Evolutionary conservation across 495 filamentous ascomycete genomes (phyloP).

Genomic region (Oleoguttula mirabilis): DNA sequence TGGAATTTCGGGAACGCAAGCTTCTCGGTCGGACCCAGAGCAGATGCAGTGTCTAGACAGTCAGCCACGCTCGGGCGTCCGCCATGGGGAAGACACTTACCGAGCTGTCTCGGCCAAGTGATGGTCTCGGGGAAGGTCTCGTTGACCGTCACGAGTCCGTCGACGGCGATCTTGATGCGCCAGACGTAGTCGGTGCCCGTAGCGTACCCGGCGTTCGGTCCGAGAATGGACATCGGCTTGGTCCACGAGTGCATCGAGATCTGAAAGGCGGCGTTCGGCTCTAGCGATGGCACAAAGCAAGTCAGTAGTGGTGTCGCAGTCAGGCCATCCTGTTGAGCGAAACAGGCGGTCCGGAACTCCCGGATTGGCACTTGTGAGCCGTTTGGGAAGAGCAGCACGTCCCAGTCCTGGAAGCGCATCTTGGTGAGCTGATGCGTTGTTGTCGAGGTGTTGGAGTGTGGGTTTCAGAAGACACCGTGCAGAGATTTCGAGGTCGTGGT

Average conservation of each 20-base stretch:
- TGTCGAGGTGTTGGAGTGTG: not conserved
- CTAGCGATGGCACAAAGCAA: conserved; percentile 61
- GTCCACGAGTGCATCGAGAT: conserved; percentile 76
- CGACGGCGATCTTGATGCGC: conserved; percentile 50
- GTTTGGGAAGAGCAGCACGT: conserved; percentile 67
- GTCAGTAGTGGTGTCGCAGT: conserved; percentile 55
- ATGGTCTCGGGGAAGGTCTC: conserved; percentile 4
- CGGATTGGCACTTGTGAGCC: conserved; percentile 56
- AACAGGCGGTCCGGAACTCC: conserved; percentile 78
- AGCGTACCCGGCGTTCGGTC: conserved; percentile 50
- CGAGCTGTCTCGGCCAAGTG: conserved; percentile 7
- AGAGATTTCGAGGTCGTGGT: too few relatives aligned
- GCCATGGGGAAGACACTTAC: too few relatives aligned
- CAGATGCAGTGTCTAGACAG: too few relatives aligned
- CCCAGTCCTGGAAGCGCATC: conserved; percentile 83
- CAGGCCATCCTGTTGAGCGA: conserved; percentile 57
- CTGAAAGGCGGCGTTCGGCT: conserved; percentile 49
- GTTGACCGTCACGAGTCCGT: conserved; percentile 38
- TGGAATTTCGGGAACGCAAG: conserved; percentile 62
- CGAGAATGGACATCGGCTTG: conserved; percentile 42
- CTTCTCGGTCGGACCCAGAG: too few relatives aligned
- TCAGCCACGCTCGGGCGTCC: too few relatives aligned
- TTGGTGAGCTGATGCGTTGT: conserved; percentile 16
- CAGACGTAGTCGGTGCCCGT: conserved; percentile 46
- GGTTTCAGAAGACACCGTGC: not conserved